Evolutionary conservation across 495 filamentous ascomycete genomes (phyloP).

Genomic region (Friedmanniomyces simplex): DNA sequence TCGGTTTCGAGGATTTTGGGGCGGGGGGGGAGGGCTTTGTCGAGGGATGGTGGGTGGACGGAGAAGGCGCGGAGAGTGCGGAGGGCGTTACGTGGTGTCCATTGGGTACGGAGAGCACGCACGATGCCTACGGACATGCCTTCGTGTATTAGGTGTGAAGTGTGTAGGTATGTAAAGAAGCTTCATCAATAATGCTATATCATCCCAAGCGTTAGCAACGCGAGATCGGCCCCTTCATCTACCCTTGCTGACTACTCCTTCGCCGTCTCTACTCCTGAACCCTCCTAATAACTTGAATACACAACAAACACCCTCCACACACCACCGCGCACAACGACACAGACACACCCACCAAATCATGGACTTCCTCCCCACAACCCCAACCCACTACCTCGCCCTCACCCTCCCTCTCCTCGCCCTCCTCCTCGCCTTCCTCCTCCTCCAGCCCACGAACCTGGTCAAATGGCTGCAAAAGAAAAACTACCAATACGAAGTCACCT

Average conservation of each 20-base stretch:
- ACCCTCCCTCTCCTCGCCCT: background rate
- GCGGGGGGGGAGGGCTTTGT: conserved; percentile 62
- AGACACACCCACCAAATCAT: too few relatives aligned
- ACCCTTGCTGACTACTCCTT: background rate
- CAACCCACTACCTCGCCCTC: background rate
- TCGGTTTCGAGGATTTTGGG: conserved; percentile 66
- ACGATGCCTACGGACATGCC: background rate
- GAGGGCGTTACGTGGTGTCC: background rate
- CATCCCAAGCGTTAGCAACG: too few relatives aligned
- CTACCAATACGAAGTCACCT: conserved; percentile 81
- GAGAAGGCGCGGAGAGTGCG: conserved; percentile 1
- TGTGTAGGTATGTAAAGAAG: background rate
- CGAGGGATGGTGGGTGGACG: background rate
- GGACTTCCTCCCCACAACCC: background rate
- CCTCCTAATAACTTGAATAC: background rate
- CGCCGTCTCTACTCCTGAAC: background rate
- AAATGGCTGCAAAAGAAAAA: conserved; percentile 66
- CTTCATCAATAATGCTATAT: too few relatives aligned
- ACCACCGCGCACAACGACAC: background rate
- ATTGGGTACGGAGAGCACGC: background rate
- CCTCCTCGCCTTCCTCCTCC: conserved; percentile 21
- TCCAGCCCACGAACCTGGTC: conserved; percentile 36
- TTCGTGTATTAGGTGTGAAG: background rate
- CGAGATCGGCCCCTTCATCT: too few relatives aligned
- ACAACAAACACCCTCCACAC: background rate